Evolutionary conservation across 208 protist genomes (phyloP).

Genomic region (Leishmania major): DNA sequence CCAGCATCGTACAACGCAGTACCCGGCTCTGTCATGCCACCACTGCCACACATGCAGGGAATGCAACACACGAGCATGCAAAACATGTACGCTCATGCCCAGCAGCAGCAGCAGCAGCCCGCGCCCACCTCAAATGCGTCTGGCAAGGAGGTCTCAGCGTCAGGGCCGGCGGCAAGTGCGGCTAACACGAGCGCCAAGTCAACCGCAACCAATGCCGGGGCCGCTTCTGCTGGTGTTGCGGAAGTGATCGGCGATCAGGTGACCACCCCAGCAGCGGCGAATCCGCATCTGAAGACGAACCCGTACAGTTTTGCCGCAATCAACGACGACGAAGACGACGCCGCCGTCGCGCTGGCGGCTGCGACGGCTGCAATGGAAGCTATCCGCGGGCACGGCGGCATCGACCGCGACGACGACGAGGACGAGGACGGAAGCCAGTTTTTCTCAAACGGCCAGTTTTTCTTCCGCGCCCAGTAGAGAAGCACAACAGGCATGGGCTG

Average conservation of each 20-base stretch:
- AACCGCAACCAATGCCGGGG: not conserved
- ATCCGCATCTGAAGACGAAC: not conserved
- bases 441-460: slow-evolving; percentile 33
- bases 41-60: not conserved
- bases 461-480: slow-evolving; percentile 28
- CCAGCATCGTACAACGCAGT: slow-evolving; percentile 10
- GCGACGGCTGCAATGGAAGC: slow-evolving; percentile 35
- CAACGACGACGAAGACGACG: slow-evolving; percentile 39
- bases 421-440: slow-evolving; percentile 28
- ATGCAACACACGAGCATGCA: slow-evolving; percentile 1
- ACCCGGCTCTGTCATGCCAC: not conserved
- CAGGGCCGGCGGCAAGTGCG: not conserved
- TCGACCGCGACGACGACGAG: slow-evolving; percentile 24
- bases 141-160: not conserved
- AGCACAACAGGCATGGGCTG: not conserved
- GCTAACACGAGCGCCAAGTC: not conserved
- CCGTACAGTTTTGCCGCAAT: slow-evolving; percentile 21
- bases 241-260: not conserved
- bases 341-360: slow-evolving; percentile 28
- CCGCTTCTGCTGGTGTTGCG: not conserved
- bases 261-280: not conserved
- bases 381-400: slow-evolving; percentile 25
- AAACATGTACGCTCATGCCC: not conserved
- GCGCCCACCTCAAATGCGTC: not conserved
- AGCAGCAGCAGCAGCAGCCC: slow-evolving; percentile 14